Evolutionary conservation across 2,329 filamentous ascomycete species (phyloP).

Genomic region (Colletotrichum cordylinicola): DNA sequence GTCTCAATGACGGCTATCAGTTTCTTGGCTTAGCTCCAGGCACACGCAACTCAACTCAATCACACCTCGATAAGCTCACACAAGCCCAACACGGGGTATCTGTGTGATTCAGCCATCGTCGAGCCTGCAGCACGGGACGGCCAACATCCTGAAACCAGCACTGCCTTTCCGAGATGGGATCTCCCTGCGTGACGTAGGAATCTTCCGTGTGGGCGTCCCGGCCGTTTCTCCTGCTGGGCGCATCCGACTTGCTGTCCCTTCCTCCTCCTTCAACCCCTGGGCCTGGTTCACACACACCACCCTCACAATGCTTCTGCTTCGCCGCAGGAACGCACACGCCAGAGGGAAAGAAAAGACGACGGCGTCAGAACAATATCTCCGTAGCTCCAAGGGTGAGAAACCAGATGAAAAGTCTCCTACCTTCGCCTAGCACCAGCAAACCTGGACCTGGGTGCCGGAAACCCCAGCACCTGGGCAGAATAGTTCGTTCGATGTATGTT

Average conservation of each 20-base stretch:
- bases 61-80: conserved; percentile 10
- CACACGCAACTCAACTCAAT: neutral
- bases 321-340: neutral
- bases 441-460: neutral
- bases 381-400: conserved; percentile 9
- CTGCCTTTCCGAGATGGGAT: conserved; percentile 10
- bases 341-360: neutral
- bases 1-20: neutral
- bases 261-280: neutral
- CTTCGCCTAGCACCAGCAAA: neutral
- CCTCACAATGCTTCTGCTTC: neutral
- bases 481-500: conserved; percentile 19
- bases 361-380: neutral
- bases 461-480: neutral
- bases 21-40: neutral
- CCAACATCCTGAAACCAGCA: conserved; percentile 19
- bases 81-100: neutral
- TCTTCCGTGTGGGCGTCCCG: conserved; percentile 1
- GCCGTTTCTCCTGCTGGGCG: neutral
- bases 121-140: neutral
- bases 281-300: neutral
- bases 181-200: conserved; percentile 17
- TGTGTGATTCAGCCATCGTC: neutral
- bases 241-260: neutral
- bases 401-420: conserved; percentile 20